phyloP scores from a whole-genome alignment of 179 eudicot genomes.

The Spergularia azorica region DNA sequence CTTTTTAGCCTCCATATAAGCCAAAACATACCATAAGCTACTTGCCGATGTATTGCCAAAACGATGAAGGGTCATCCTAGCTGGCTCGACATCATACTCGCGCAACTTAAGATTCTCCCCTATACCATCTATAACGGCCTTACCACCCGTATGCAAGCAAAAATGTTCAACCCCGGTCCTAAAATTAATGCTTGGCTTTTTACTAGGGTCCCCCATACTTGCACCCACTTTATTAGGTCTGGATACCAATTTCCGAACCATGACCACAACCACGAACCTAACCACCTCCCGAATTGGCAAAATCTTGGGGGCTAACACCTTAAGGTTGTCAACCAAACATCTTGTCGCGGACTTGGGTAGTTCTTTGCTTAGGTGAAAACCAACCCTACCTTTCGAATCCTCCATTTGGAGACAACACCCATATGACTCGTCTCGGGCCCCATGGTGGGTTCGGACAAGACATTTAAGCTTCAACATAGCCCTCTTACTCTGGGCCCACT shows the following conservation, averaged over 20 bases:
- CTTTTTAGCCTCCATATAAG: constrained; percentile 83
- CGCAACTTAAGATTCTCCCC: constrained; percentile 51
- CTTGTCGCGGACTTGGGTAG: constrained; percentile 78
- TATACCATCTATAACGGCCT: constrained; percentile 88
- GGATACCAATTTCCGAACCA: constrained; percentile 1
- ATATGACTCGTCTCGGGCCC: constrained; percentile 64
- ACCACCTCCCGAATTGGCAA: constrained; percentile 57
- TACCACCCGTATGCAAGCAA: constrained; percentile 85
- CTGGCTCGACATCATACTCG: constrained; percentile 75
- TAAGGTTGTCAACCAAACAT: constrained; percentile 68
- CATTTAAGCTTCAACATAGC: constrained; percentile 57
- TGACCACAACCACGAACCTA: constrained; percentile 36
- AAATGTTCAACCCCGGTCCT: constrained; percentile 72
- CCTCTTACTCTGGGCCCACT: constrained; percentile 27
- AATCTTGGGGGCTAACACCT: constrained; percentile 60
- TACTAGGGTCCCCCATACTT: background rate
- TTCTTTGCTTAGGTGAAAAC: constrained; percentile 69
- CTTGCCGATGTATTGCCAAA: constrained; percentile 97
- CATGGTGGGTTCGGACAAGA: constrained; percentile 77
- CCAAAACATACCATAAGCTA: constrained; percentile 87
- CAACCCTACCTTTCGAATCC: constrained; percentile 57
- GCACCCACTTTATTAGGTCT: constrained; percentile 11
- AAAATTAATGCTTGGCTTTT: constrained; percentile 50
- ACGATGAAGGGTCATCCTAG: constrained; percentile 87
- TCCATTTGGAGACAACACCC: constrained; percentile 63